Evolutionary conservation across 2,329 filamentous ascomycete genomes (phyloP).

Genomic region (Tolypocladium tropicale): DNA sequence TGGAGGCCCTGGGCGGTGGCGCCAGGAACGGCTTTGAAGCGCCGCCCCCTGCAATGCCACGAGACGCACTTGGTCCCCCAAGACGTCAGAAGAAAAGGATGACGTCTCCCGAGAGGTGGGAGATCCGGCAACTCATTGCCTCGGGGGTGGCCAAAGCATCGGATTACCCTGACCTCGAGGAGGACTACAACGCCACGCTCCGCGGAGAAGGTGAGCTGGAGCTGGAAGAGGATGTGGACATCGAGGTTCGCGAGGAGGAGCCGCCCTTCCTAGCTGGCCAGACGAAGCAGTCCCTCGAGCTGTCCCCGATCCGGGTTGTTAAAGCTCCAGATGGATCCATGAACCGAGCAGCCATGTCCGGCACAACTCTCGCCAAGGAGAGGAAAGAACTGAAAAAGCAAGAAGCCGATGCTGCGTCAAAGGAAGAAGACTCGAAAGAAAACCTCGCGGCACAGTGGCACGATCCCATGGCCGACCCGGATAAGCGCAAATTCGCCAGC

Average conservation of each 20-base stretch:
- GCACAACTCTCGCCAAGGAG: slow-evolving; percentile 80
- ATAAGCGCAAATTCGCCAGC: slow-evolving; percentile 79
- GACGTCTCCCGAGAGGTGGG: slow-evolving; percentile 95
- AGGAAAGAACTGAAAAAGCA: slow-evolving; percentile 80
- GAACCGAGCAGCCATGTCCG: slow-evolving; percentile 92
- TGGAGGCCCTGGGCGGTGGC: slow-evolving; percentile 63
- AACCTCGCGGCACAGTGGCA: slow-evolving; percentile 90
- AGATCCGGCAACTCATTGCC: slow-evolving; percentile 91
- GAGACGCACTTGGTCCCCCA: slow-evolving; percentile 29
- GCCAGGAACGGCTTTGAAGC: slow-evolving; percentile 46
- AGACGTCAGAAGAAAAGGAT: slow-evolving; percentile 74
- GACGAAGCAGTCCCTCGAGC: slow-evolving; percentile 88
- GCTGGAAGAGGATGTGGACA: slow-evolving; percentile 92
- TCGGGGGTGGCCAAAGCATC: slow-evolving; percentile 88
- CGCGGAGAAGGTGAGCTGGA: slow-evolving; percentile 82
- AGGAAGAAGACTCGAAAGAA: slow-evolving; percentile 68
- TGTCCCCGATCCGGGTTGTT: slow-evolving; percentile 91
- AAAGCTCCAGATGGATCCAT: slow-evolving; percentile 98
- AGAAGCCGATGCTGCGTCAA: slow-evolving; percentile 65
- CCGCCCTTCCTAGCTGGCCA: slow-evolving; percentile 93
- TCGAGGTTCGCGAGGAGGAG: slow-evolving; percentile 92
- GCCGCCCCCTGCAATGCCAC: slow-evolving; percentile 21
- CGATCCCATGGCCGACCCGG: slow-evolving; percentile 84
- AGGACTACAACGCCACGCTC: slow-evolving; percentile 83
- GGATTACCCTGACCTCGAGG: slow-evolving; percentile 89